Conservation (phyloP, 2,329 filamentous ascomycete species). For the Cercospora sesami region DNA sequence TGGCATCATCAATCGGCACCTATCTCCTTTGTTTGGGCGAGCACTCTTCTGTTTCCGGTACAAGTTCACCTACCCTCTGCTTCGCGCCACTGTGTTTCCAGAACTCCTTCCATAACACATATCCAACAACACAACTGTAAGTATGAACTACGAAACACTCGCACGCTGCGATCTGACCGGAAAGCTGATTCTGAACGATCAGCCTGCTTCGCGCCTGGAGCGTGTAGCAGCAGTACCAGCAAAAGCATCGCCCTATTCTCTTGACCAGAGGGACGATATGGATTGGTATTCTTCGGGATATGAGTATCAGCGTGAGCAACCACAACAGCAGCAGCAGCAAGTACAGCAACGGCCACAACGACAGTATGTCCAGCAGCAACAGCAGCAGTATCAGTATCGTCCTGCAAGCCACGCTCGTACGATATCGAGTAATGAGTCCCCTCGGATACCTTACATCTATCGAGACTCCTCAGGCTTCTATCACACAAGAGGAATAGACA, state of each 20-base stretch:
- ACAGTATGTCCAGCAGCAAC: background rate
- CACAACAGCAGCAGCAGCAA: background rate
- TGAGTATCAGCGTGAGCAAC: background rate
- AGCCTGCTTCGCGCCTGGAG: slow-evolving; percentile 6
- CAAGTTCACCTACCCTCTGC: background rate
- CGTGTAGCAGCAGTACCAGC: background rate
- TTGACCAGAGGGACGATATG: background rate
- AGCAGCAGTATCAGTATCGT: background rate
- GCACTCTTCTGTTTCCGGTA: background rate
- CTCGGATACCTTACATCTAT: background rate
- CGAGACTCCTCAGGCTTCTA: background rate
- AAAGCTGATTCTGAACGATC: slow-evolving; percentile 8
- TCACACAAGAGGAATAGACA: background rate
- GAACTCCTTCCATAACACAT: background rate
- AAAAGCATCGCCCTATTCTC: background rate
- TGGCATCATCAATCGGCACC: background rate
- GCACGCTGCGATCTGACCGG: background rate
- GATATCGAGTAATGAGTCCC: background rate
- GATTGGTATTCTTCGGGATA: background rate
- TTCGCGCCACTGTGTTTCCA: background rate
- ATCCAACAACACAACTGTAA: background rate
- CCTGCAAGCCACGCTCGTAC: background rate
- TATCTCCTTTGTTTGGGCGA: background rate
- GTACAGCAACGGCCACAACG: background rate
- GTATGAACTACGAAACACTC: slow-evolving; percentile 3